Evolutionary conservation across 2,329 filamentous ascomycete species (phyloP).

Genomic region (Ophiostoma australiae): DNA sequence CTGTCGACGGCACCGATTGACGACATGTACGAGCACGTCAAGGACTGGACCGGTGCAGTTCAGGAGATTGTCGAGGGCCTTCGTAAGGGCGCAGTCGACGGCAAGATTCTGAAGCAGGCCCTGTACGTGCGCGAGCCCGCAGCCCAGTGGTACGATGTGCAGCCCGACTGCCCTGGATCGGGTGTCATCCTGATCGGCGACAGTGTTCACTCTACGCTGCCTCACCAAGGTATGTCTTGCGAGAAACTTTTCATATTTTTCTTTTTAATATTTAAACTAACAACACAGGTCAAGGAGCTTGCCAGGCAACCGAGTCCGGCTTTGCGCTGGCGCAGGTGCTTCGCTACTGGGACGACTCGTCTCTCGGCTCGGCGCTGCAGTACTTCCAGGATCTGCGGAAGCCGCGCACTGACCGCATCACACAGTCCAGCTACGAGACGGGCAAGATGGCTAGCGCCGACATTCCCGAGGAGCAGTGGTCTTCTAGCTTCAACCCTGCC

Average conservation of each 20-base stretch:
- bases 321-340: slow-evolving; percentile 33
- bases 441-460: slow-evolving; percentile 28
- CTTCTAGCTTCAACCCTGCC: slow-evolving; percentile 19
- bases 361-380: slow-evolving; percentile 23
- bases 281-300: slow-evolving; percentile 38
- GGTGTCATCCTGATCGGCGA: slow-evolving; percentile 50
- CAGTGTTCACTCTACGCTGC: slow-evolving; percentile 52
- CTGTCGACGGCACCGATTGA: slow-evolving; percentile 38
- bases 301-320: slow-evolving; percentile 41
- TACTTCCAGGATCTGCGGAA: slow-evolving; percentile 27
- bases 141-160: slow-evolving; percentile 43
- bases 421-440: slow-evolving; percentile 25
- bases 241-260: not conserved
- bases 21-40: slow-evolving; percentile 40
- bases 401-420: slow-evolving; percentile 26
- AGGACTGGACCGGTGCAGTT: slow-evolving; percentile 40
- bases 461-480: slow-evolving; percentile 26
- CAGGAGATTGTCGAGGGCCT: slow-evolving; percentile 41
- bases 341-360: slow-evolving; percentile 25
- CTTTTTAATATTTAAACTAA: not conserved
- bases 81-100: slow-evolving; percentile 36
- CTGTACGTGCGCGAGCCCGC: slow-evolving; percentile 34
- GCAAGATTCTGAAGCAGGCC: slow-evolving; percentile 30
- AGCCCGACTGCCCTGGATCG: slow-evolving; percentile 44
- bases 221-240: slow-evolving; percentile 41